Base-by-base conservation (phyloP, 257 asterid genomes). In the Coffea canephora region DNA sequence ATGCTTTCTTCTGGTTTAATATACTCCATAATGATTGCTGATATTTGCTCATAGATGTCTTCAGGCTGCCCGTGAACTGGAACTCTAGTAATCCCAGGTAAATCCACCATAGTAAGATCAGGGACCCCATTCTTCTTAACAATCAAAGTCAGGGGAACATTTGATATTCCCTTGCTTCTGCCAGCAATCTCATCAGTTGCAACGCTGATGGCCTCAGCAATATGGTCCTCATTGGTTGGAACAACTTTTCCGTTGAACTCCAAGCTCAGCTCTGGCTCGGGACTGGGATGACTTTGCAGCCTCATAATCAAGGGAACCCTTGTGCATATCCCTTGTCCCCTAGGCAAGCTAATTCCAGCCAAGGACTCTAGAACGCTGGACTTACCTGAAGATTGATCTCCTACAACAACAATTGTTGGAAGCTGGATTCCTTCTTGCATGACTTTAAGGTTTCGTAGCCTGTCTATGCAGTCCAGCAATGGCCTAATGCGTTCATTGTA, bases 401-500 rank as follows among this genome's bases (percentile, higher is more conserved):
- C 84, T 2, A 81, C 84, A 23, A 81, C 84, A 10, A 81, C 77
- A 69, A 76, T 81, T 2, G 84, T 81, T 0, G 84, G 84, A 1
- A 81, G 76, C 19, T 81, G 84, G 9, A 81, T 76, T 0, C 84
- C 84, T 59, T 81, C 84, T 69, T 81, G 80, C 77, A 61, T 76
- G 3, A 75, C 41, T 2, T 81, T 57, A 1, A 80, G 75, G 46
- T 74, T 80, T n/a, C 82, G 74, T 15, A 76, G 39, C 14, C 45
- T 80, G 19, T 80, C 83, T 0, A 80, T 14, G 4, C 83, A 74
- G 48, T 80, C 79, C 0, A 74, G 74, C 2, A 80, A 21, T 2
- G 84, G 77, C 6, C 77, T 19, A 3, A 75, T 76, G 2, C 77
- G 64, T 2, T 46, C 70, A 39, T 75, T 75, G 16, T 69, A 81